phyloP scores from a whole-genome alignment of 2,329 filamentous ascomycete species.

The Lachnum nothofagi region DNA sequence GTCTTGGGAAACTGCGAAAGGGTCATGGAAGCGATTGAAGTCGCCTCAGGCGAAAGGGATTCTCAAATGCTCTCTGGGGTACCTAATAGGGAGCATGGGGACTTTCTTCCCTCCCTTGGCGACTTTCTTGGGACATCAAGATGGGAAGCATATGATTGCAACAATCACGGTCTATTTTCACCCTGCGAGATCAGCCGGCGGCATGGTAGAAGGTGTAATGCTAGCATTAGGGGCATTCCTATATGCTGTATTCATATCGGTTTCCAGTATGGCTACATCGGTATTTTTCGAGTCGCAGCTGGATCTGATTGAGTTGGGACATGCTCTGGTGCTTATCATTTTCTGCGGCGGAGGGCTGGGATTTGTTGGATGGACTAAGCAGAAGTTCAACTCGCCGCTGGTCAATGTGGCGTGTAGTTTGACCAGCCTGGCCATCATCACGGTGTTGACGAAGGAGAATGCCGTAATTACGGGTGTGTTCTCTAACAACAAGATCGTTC shows the following conservation, averaged over 20 bases:
- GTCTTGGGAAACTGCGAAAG: conserved; percentile 34
- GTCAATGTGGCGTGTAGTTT: conserved; percentile 83
- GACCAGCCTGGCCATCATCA: conserved; percentile 82
- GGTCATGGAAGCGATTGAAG: conserved; percentile 54
- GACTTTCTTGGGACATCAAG: conserved; percentile 70
- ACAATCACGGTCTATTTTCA: conserved; percentile 95
- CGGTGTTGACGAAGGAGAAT: conserved; percentile 84
- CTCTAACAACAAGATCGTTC: conserved; percentile 72
- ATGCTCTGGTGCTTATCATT: conserved; percentile 71
- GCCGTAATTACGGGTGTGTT: conserved; percentile 78
- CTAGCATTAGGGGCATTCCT: conserved; percentile 72
- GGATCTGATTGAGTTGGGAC: conserved; percentile 64
- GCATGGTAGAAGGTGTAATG: conserved; percentile 80
- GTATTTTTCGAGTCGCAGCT: conserved; percentile 68
- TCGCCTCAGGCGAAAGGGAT: conserved; percentile 75
- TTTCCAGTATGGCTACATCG: conserved; percentile 84
- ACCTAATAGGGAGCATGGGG: conserved; percentile 77
- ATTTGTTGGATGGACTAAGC: conserved; percentile 83
- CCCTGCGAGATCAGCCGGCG: conserved; percentile 77
- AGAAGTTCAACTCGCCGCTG: conserved; percentile 69
- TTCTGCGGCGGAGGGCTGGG: conserved; percentile 85
- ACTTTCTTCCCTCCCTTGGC: conserved; percentile 76
- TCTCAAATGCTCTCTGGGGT: conserved; percentile 86
- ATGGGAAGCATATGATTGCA: conserved; percentile 90
- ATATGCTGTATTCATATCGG: conserved; percentile 70